phyloP scores from a whole-genome alignment of 495 filamentous ascomycete genomes.

The Penicillium canariense region DNA sequence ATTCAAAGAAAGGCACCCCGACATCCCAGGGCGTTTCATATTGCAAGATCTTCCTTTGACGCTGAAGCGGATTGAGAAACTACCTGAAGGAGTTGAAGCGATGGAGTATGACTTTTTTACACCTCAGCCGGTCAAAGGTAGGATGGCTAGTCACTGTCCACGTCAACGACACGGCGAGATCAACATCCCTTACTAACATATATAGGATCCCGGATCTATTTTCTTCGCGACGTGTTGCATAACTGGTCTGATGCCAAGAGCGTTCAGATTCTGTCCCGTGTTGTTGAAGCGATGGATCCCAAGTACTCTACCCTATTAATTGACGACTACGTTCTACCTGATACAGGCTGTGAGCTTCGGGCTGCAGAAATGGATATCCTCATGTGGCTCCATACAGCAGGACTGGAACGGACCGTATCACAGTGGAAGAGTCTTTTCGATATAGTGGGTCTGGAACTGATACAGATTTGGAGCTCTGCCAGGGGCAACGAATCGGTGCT shows the following conservation, averaged over 20 bases:
- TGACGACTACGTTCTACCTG: slow-evolving; percentile 40
- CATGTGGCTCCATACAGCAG: slow-evolving; percentile 37
- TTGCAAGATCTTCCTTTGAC: slow-evolving; percentile 49
- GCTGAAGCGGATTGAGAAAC: slow-evolving; percentile 28
- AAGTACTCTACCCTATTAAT: slow-evolving; percentile 45
- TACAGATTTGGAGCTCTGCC: slow-evolving; percentile 26
- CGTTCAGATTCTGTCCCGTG: slow-evolving; percentile 18
- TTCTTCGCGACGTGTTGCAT: slow-evolving; percentile 39
- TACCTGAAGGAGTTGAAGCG: slow-evolving; percentile 30
- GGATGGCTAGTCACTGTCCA: not conserved
- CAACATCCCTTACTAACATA: not conserved
- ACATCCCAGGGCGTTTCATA: slow-evolving; percentile 43
- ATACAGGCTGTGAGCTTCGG: slow-evolving; percentile 28
- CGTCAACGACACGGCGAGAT: too few species aligned
- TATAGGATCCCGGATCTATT: slow-evolving; percentile 41
- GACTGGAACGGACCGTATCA: slow-evolving; percentile 34
- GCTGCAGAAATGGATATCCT: slow-evolving; percentile 34
- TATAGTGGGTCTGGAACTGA: slow-evolving; percentile 32
- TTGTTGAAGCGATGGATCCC: slow-evolving; percentile 35
- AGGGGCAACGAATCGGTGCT: slow-evolving; percentile 2
- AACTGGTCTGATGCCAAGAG: slow-evolving; percentile 35
- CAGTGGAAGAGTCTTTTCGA: slow-evolving; percentile 36
- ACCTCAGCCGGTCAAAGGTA: slow-evolving; percentile 45
- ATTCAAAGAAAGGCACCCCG: slow-evolving; percentile 26
- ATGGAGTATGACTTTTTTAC: slow-evolving; percentile 44